These are phyloP conservation scores for Exophiala dermatitidis DNA, from an alignment of 2,329 filamentous ascomycete genomes.

Conservation along the genomic window DNA sequence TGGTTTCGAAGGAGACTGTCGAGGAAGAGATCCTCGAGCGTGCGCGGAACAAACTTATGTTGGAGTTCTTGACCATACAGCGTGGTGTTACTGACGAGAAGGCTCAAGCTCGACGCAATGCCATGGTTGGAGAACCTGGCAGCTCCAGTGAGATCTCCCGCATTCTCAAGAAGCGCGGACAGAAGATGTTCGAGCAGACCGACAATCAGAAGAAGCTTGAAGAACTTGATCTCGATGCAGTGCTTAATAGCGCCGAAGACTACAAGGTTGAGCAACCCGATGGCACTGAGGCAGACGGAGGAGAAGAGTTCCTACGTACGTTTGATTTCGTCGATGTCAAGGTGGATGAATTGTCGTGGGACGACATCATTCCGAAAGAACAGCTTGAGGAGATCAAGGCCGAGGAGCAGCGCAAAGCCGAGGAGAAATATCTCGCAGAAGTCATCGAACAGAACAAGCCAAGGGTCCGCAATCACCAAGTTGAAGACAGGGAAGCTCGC, in stretches of 20 bases:
- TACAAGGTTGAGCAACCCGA: conserved; percentile 94
- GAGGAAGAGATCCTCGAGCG: conserved; percentile 96
- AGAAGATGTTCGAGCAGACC: conserved; percentile 97
- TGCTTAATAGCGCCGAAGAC: conserved; percentile 92
- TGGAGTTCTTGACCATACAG: conserved; percentile 96
- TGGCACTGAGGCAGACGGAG: conserved; percentile 88
- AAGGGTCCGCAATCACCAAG: conserved; percentile 59
- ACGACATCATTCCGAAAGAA: conserved; percentile 94
- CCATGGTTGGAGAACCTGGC: conserved; percentile 63
- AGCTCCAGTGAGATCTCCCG: conserved; percentile 92
- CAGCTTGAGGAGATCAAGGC: conserved; percentile 83
- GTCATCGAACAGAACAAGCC: conserved; percentile 80
- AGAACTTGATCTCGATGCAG: conserved; percentile 94
- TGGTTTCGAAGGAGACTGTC: conserved; percentile 96
- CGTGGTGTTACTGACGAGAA: conserved; percentile 93
- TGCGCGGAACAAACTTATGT: conserved; percentile 91
- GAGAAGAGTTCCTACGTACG: conserved; percentile 85
- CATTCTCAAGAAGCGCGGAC: conserved; percentile 94
- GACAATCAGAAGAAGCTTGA: conserved; percentile 95
- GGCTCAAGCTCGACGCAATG: conserved; percentile 59
- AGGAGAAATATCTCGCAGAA: conserved; percentile 74
- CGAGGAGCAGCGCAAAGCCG: conserved; percentile 75
- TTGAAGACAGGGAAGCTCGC: conserved; percentile 52
- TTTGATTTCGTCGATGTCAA: conserved; percentile 97
- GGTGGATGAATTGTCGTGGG: conserved; percentile 87